These are phyloP conservation scores for Hericium alpestre DNA, from an alignment of 768 basidiomycete species.

Conservation along the genomic window DNA sequence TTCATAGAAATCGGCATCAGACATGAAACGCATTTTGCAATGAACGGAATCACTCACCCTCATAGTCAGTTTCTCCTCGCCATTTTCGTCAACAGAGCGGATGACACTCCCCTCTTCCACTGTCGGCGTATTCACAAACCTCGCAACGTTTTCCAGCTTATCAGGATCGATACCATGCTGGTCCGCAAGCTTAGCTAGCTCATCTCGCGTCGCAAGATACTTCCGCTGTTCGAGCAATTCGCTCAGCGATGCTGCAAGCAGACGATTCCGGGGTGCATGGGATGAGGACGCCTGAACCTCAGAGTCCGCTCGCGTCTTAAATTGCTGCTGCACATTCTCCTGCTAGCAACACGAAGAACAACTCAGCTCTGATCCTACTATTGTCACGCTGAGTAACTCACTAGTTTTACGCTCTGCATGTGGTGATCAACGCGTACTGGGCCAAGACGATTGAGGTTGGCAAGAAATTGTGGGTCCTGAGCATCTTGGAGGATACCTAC, in stretches of 20 bases:
- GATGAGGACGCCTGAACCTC: conserved; percentile 42
- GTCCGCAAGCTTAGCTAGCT: conserved; percentile 40
- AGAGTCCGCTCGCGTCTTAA: conserved; percentile 42
- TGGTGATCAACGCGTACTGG: conserved; percentile 63
- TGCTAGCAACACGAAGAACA: conserved; percentile 17
- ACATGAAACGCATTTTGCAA: neutral
- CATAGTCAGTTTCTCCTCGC: conserved; percentile 42
- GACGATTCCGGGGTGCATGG: conserved; percentile 35
- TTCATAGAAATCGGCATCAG: neutral
- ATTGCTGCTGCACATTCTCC: conserved; percentile 28
- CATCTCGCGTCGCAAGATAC: conserved; percentile 25
- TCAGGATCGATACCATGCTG: conserved; percentile 45
- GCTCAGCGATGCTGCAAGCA: conserved; percentile 41
- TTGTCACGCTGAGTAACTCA: conserved; percentile 18
- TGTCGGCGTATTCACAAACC: conserved; percentile 56
- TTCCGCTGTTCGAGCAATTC: conserved; percentile 60
- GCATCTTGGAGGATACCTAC: conserved; percentile 32
- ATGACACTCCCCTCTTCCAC: conserved; percentile 36
- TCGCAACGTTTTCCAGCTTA: conserved; percentile 41
- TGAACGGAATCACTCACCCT: conserved; percentile 29
- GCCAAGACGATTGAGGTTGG: conserved; percentile 54
- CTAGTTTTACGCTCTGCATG: conserved; percentile 39
- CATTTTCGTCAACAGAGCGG: conserved; percentile 38
- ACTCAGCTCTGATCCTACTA: neutral
- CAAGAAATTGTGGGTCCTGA: conserved; percentile 61